Conservation (phyloP, 345 rosid genomes). For the Punica granatum region DNA sequence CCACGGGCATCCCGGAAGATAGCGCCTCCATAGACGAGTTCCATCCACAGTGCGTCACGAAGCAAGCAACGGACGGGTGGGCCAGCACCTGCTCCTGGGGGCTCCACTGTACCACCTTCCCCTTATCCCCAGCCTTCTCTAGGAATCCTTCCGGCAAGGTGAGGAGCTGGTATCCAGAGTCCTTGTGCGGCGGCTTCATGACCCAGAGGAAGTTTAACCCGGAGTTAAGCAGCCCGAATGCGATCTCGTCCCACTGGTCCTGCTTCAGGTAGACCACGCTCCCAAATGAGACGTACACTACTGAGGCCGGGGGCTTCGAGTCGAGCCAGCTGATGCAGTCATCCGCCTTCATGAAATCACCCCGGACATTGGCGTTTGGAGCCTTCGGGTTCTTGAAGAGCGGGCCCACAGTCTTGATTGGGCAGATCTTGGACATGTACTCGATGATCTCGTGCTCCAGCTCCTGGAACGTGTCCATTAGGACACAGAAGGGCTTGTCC, state of each 20-base stretch:
- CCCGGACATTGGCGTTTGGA: constrained; percentile 26
- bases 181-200: constrained; percentile 38
- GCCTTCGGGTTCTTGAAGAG: constrained; percentile 41
- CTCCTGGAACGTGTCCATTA: constrained; percentile 63
- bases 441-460: constrained; percentile 59
- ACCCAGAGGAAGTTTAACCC: constrained; percentile 72
- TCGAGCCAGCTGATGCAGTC: constrained; percentile 75
- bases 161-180: constrained; percentile 18
- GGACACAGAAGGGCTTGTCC: constrained; percentile 51
- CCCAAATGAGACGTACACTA: constrained; percentile 77
- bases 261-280: constrained; percentile 49
- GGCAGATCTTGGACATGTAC: constrained; percentile 52
- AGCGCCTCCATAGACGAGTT: constrained; percentile 80
- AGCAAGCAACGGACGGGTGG: constrained; percentile 63
- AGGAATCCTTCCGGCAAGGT: constrained; percentile 58
- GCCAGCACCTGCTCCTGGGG: constrained; percentile 66
- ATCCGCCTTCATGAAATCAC: constrained; percentile 41
- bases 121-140: constrained; percentile 42
- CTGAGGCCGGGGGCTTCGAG: constrained; percentile 45
- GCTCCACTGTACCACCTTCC: constrained; percentile 65
- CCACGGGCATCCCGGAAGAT: constrained; percentile 52
- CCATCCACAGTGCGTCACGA: constrained; percentile 91
- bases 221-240: constrained; percentile 48
- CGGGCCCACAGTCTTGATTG: constrained; percentile 43
- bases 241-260: constrained; percentile 68